Evolutionary conservation across 1,284 basidiomycete species (phyloP), one percentile per base, ranked within the genome.

Genomic region (Xerocomus nothofagi): DNA sequence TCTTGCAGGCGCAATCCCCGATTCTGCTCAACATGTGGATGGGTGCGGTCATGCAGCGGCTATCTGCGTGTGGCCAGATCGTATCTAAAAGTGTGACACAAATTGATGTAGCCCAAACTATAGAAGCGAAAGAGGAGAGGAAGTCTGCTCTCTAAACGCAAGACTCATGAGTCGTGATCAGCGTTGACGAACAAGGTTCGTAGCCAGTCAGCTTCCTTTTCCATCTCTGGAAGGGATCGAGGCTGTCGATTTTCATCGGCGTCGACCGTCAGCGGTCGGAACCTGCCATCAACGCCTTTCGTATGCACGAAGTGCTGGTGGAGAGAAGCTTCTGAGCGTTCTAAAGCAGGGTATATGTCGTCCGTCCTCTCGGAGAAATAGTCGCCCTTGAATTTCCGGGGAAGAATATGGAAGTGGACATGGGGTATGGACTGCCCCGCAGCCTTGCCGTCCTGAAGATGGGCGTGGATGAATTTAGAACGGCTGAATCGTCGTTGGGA

Each of bases 351-450:
- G 68, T 94, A 94, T 36, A 96, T 73, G 17, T 80, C 78, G 66
- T 95, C 92, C 61, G 88, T 91, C 38, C 76, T 77, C 56, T 59
- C 71, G 46, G 77, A 78, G 74, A 84, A 91, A n/a, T 68, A 69
- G 65, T 91, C 88, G 11, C 82, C 84, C 40, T 79, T 75, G 21
- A 75, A 69, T 60, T 83, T 83, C 3, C 93, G 81, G 20, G 93
- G 93, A 10, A 97, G 72, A 26, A 96, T 71, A 64, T 96, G 93
- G 56, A 96, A 88, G 66, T 97, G 93, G 20, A 96, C 90, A 62
- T 96, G 93, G 0, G 92, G 86, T 14, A 95, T 84, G 5, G 83
- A 85, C 73, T 97, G 93, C 0, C 93, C 87, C 0, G 92, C 90
- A 7, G 86, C 86, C 49, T 77, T 79, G 6, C 93, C 93, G 64